Evolutionary conservation across 1,139 yeast genomes (phyloP), one percentile per base, ranked within the genome.

Genomic region (Saccharomyces hybrid): DNA sequence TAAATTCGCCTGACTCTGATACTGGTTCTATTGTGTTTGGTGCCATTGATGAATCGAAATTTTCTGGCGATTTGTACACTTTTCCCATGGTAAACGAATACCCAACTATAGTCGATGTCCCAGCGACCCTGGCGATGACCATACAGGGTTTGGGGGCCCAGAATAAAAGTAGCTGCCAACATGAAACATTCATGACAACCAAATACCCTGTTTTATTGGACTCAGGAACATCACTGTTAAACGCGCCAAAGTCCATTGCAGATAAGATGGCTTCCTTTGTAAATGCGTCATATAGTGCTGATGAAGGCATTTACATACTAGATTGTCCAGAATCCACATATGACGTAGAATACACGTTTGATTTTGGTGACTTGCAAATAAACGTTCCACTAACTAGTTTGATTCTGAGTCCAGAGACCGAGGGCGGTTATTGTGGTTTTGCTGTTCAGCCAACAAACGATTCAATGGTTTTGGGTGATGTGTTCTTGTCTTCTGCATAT

Each of bases 401-500:
- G 58, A 56, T 73, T 27, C 44, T 71, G 8, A 54, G 59, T 14
- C 52, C 64, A 4, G 56, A 55, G 16, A 53, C 55, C 4, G 57
- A 31, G 6, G 57, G 57, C n/a, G 52, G 62, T 9, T 62, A 63
- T 19, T 76, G 79, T 64, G 75, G 71, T 0, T 58, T 76, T 16
- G 73, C 73, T 1, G 56, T 76, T 3, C 55, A 68, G 31, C 60
- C 64, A 24, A 64, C 71, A 14, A 69, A 67, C 27, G 69, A 64
- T 47, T 68, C 66, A n/a, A 57, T 67, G 1, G 65, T 71, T 56
- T 66, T 88, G 27, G 96, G 96, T 32, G 95, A 86, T 68, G 78
- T 83, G 31, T 83, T 88, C 70, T 72, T 89, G 61, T 78, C 89
- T 57, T 76, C 80, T 52, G 89, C 87, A 2, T 89, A 89, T 66